These are phyloP conservation scores for Phaseolus coccineus DNA, from an alignment of 331 rosid species.

Conservation along the genomic window DNA sequence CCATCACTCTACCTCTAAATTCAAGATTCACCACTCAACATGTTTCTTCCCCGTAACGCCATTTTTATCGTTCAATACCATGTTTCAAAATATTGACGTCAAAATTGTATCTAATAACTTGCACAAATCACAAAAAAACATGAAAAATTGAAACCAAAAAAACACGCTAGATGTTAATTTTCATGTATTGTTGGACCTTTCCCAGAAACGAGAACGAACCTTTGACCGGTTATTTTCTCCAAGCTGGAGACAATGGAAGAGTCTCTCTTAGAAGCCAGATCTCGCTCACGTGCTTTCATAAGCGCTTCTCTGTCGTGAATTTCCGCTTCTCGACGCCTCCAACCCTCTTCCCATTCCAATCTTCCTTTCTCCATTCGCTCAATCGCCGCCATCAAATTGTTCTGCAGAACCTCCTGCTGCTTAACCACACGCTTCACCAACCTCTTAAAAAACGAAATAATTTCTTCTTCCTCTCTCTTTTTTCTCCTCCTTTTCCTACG, in stretches of 20 bases:
- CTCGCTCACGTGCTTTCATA: constrained; percentile 13
- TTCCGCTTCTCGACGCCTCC: constrained; percentile 31
- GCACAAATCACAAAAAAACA: no score
- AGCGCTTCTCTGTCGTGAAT: constrained; percentile 26
- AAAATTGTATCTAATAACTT: no score
- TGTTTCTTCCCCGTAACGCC: no score
- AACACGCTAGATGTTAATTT: no score
- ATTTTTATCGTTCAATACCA: no score
- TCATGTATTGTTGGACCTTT: not conserved
- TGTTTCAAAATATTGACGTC: no score
- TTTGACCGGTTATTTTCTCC: constrained; percentile 2
- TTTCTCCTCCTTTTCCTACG: constrained; percentile 1
- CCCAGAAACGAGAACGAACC: not conserved
- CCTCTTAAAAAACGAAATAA: not conserved
- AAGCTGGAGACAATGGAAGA: constrained; percentile 25
- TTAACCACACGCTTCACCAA: constrained; percentile 11
- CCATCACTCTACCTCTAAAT: no score
- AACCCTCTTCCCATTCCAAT: constrained; percentile 19
- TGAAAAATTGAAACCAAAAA: no score
- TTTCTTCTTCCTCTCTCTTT: not conserved
- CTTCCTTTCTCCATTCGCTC: constrained; percentile 1
- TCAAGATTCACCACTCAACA: no score
- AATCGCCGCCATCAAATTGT: not conserved
- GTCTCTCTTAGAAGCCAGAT: constrained; percentile 30
- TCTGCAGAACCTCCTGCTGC: constrained; percentile 16